Conservation (phyloP, 441 rosid species). For the Flueggea neowawraea region DNA sequence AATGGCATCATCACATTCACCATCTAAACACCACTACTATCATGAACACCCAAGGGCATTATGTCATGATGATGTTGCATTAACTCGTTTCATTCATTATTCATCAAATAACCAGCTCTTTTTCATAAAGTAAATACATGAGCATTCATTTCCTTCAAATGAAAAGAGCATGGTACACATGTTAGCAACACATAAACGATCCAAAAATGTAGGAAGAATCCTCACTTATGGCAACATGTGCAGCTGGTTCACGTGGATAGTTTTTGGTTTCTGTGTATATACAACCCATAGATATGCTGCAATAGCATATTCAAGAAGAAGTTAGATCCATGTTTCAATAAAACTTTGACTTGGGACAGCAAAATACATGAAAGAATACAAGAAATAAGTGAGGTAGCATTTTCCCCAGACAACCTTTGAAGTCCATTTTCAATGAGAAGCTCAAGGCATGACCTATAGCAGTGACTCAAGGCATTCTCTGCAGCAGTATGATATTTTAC, state of each 20-base stretch:
- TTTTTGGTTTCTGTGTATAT: constrained; percentile 95
- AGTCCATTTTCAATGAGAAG: constrained; percentile 91
- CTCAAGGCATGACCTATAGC: constrained; percentile 96
- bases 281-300: constrained; percentile 96
- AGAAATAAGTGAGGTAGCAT: constrained; percentile 14
- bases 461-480: constrained; percentile 98
- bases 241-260: constrained; percentile 99
- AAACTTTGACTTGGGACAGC: constrained; percentile 4
- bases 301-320: constrained; percentile 26
- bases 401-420: constrained; percentile 48
- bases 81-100: too few relatives aligned
- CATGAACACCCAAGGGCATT: background rate
- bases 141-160: too few relatives aligned
- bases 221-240: constrained; percentile 98
- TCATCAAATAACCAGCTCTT: too few relatives aligned
- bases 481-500: constrained; percentile 99
- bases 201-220: constrained; percentile 10
- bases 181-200: background rate
- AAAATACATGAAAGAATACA: constrained; percentile 6
- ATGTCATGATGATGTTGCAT: too few relatives aligned
- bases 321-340: constrained; percentile 20
- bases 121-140: too few relatives aligned
- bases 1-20: constrained; percentile 1
- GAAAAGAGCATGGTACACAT: too few relatives aligned
- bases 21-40: constrained; percentile 8